Evolutionary conservation across 495 filamentous ascomycete genomes (phyloP).

Genomic region (Friedmanniomyces simplex): DNA sequence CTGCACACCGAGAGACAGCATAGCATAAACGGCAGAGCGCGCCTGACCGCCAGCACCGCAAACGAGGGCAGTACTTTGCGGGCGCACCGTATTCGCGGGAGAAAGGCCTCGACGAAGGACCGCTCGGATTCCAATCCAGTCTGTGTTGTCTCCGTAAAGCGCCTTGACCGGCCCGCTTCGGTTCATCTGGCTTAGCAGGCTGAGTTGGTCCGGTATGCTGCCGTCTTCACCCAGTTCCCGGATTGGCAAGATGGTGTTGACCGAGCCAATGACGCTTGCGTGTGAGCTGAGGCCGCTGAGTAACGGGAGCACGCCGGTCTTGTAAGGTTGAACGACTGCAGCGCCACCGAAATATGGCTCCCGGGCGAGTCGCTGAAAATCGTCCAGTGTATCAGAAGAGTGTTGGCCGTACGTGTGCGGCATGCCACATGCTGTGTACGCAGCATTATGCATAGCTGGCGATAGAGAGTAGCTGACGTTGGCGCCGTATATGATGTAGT

Average conservation of each 20-base stretch:
- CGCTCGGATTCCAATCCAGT: slow-evolving; percentile 65
- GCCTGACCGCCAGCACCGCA: slow-evolving; percentile 79
- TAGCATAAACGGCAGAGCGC: slow-evolving; percentile 61
- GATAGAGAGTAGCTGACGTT: slow-evolving; percentile 66
- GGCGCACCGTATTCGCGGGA: slow-evolving; percentile 65
- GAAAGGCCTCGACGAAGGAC: slow-evolving; percentile 67
- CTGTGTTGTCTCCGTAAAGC: slow-evolving; percentile 77
- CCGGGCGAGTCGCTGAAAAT: slow-evolving; percentile 50
- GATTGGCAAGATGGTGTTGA: slow-evolving; percentile 72
- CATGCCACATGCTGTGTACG: slow-evolving; percentile 61
- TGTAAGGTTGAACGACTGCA: slow-evolving; percentile 64
- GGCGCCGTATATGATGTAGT: slow-evolving; percentile 66
- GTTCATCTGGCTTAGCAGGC: slow-evolving; percentile 53
- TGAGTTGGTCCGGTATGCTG: slow-evolving; percentile 52
- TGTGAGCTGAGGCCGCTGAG: slow-evolving; percentile 62
- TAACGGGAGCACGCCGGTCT: slow-evolving; percentile 57
- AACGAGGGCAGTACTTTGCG: slow-evolving; percentile 57
- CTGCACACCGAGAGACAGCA: slow-evolving; percentile 66
- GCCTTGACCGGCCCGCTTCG: slow-evolving; percentile 52
- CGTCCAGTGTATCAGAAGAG: slow-evolving; percentile 52
- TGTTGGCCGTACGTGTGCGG: slow-evolving; percentile 59
- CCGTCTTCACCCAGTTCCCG: slow-evolving; percentile 48
- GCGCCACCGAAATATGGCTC: slow-evolving; percentile 63
- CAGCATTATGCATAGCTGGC: slow-evolving; percentile 70
- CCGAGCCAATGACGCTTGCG: slow-evolving; percentile 68